Evolutionary conservation across 495 filamentous ascomycete genomes (phyloP).

Genomic region (Parachaetomium inaequale): DNA sequence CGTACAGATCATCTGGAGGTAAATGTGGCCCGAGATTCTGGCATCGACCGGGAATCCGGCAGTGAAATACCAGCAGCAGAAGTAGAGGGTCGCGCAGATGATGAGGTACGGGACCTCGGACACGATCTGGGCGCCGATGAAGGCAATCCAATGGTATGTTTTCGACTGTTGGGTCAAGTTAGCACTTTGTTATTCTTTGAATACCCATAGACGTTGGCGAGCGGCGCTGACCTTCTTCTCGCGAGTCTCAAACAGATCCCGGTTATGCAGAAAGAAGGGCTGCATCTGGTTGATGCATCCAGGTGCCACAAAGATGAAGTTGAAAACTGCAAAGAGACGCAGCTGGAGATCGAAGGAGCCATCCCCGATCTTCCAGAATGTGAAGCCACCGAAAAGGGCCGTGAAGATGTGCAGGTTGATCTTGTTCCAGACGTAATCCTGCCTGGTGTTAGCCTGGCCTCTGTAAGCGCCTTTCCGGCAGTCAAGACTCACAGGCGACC

Average conservation of each 20-base stretch:
- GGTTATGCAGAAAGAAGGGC: constrained; percentile 62
- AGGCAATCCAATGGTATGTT: constrained; percentile 66
- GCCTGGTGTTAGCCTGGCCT: constrained; percentile 48
- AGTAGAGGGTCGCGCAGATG: constrained; percentile 55
- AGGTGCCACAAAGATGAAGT: constrained; percentile 51
- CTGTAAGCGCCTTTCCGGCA: not conserved
- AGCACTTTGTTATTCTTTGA: not conserved
- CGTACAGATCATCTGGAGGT: constrained; percentile 5
- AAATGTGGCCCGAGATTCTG: constrained; percentile 9
- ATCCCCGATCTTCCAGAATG: constrained; percentile 63
- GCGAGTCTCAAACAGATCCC: constrained; percentile 68
- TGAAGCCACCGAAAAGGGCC: constrained; percentile 69
- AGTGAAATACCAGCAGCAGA: constrained; percentile 41
- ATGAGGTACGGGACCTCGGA: constrained; percentile 58
- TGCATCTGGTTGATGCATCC: constrained; percentile 55
- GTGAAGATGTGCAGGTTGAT: constrained; percentile 35
- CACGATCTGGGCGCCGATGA: constrained; percentile 49
- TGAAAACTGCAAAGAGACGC: constrained; percentile 68
- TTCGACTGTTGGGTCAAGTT: constrained; percentile 43
- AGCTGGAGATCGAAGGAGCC: constrained; percentile 66
- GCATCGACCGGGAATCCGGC: constrained; percentile 46
- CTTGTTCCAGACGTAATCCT: constrained; percentile 63
- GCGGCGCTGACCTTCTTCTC: constrained; percentile 50
- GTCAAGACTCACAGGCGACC: constrained; percentile 1
- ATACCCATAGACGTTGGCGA: not conserved